phyloP scores from a whole-genome alignment of 176 grass and related monocot species.

The Lolium rigidum region DNA sequence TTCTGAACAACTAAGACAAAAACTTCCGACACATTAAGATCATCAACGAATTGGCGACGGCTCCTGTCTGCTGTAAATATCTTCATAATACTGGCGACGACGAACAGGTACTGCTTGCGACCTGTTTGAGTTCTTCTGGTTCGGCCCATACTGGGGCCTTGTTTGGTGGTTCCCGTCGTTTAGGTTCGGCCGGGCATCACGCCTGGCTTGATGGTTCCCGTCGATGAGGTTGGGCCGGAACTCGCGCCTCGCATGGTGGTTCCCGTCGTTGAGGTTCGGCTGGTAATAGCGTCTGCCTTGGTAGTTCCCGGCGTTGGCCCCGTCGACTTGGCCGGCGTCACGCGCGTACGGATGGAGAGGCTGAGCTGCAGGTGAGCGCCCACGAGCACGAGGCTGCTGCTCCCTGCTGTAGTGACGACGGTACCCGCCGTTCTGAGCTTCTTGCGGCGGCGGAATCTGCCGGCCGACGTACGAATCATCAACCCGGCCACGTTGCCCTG shows the following conservation, averaged over 20 bases:
- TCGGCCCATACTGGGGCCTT: neutral
- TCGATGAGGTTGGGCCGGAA: no score
- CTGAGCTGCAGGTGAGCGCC: neutral
- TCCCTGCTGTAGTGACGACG: neutral
- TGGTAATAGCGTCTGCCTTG: neutral
- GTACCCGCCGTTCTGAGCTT: neutral
- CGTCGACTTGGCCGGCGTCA: neutral
- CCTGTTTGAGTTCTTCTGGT: neutral
- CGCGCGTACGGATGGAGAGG: constrained; percentile 19
- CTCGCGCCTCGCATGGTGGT: neutral
- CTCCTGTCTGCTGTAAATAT: no score
- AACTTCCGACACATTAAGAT: no score
- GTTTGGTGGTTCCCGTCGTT: neutral
- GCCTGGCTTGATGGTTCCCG: no score
- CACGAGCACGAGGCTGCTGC: neutral
- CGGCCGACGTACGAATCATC: neutral
- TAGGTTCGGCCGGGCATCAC: neutral
- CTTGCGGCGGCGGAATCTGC: neutral
- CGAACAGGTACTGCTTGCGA: no score
- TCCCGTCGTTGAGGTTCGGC: neutral
- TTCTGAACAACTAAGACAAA: no score
- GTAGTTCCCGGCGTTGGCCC: neutral
- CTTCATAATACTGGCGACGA: no score
- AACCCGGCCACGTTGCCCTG: neutral
- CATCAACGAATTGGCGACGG: no score